Conservation (phyloP, 2,329 filamentous ascomycete genomes). For the Fusarium brachygibbosum region DNA sequence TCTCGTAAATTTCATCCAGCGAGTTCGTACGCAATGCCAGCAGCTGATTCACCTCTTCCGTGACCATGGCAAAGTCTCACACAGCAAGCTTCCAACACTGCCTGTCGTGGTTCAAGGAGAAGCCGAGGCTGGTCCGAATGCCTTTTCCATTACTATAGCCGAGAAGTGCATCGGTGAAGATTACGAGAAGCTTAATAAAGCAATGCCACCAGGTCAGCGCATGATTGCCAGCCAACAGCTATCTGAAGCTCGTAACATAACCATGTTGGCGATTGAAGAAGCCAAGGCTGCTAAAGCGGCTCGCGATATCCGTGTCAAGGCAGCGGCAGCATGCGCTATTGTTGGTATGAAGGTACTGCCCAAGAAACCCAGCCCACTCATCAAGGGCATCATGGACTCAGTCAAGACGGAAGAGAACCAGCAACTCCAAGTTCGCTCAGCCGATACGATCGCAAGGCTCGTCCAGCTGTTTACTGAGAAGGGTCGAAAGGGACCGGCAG, state of each 20-base stretch:
- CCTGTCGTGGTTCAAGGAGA: conserved; percentile 96
- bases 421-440: conserved; percentile 88
- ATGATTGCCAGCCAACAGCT: conserved; percentile 85
- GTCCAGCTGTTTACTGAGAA: conserved; percentile 87
- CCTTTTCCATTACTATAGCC: conserved; percentile 89
- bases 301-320: conserved; percentile 87
- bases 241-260: conserved; percentile 79
- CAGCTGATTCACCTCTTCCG: conserved; percentile 92
- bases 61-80: conserved; percentile 86
- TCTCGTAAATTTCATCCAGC: conserved; percentile 88
- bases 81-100: conserved; percentile 80
- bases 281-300: conserved; percentile 83
- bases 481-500: conserved; percentile 85
- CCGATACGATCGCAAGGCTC: conserved; percentile 84
- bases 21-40: conserved; percentile 91
- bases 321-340: conserved; percentile 87
- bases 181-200: conserved; percentile 88
- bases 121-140: conserved; percentile 88
- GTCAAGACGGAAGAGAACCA: conserved; percentile 94
- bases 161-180: conserved; percentile 89
- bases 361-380: conserved; percentile 92
- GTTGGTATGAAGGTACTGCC: conserved; percentile 89
- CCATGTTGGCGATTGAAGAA: conserved; percentile 80
- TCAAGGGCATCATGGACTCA: conserved; percentile 98
- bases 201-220: conserved; percentile 88